Conservation (phyloP, 2,329 filamentous ascomycete species). For the Pseudogymnoascus destructans region DNA sequence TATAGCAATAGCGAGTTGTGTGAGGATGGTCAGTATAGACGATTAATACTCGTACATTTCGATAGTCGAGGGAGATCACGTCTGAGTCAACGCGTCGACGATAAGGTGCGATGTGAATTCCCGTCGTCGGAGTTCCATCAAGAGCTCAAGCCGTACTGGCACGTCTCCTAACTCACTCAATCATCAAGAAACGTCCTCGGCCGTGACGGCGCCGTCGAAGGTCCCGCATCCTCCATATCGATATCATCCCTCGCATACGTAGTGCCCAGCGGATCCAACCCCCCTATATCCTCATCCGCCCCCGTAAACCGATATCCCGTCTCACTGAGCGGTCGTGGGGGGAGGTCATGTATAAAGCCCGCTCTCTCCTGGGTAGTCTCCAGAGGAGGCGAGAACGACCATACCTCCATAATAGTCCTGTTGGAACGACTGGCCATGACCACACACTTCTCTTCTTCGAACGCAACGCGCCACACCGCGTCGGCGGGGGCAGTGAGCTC, state of each 20-base stretch:
- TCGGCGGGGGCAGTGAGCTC: conserved; percentile 87
- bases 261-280: conserved; percentile 14
- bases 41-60: background rate
- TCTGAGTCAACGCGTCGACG: background rate
- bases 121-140: too few species aligned
- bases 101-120: background rate
- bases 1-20: background rate
- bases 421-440: conserved; percentile 78
- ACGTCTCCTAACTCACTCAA: background rate
- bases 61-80: background rate
- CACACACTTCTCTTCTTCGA: conserved; percentile 96
- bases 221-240: conserved; percentile 23
- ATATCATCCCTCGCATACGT: conserved; percentile 19
- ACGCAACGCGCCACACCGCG: conserved; percentile 94
- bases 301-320: conserved; percentile 20
- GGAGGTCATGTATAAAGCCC: conserved; percentile 26
- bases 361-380: conserved; percentile 41
- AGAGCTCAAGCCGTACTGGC: too few species aligned
- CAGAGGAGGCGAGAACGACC: conserved; percentile 84
- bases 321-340: conserved; percentile 22
- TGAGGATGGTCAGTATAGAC: background rate
- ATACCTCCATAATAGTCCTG: conserved; percentile 96
- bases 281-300: conserved; percentile 22
- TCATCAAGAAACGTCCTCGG: conserved; percentile 12
- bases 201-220: conserved; percentile 22